Evolutionary conservation across 441 rosid species (phyloP), one percentile per base, ranked within the genome.

Genomic region (Gossypium laxum): DNA sequence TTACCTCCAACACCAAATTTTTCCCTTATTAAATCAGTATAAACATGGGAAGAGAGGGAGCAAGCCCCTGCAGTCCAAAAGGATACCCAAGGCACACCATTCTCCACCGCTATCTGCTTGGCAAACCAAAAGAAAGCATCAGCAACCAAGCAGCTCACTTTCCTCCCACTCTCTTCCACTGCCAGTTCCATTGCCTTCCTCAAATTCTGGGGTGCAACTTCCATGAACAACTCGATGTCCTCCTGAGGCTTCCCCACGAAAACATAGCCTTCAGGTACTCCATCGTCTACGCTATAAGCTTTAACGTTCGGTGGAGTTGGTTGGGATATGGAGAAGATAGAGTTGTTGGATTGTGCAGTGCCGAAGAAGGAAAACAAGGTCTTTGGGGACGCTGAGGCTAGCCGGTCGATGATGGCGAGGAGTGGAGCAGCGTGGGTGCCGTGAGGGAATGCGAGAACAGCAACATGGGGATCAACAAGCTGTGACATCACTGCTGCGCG

Each of bases 41-140:
- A 76, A 8, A 84, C 2, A 71, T 88, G 91, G 14, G 78, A 78
- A 14, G 86, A 72, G 15, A 85, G 82, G 1, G 82, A 57, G 41
- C 55, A 74, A 0, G 90, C 80, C 54, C 78, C 79, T 4, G 83
- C 77, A n/a, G 80, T 58, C 80, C 84, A 84, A 17, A 79, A 78
- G 1, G 88, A 68, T 38, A 86, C 22, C 94, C 92, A 89, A 15
- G 83, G 67, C 52, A 80, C 72, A 4, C 41, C 57, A 72, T 77
- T 57, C 32, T 75, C 80, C 28, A 62, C 17, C 0, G 89, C 89
- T 52, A 89, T 72, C 5, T 78, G 82, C 11, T 68, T 83, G 0
- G 80, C 74, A 66, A 86, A 89, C 34, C 82, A 69, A 51, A 82
- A 64, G 80, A 91, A 87, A 18, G 82, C 87, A 67, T 92, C 94